These are phyloP conservation scores for Bolboschoenoplectus hybrid DNA, from an alignment of 202 grass and related monocot genomes.

Conservation along the genomic window DNA sequence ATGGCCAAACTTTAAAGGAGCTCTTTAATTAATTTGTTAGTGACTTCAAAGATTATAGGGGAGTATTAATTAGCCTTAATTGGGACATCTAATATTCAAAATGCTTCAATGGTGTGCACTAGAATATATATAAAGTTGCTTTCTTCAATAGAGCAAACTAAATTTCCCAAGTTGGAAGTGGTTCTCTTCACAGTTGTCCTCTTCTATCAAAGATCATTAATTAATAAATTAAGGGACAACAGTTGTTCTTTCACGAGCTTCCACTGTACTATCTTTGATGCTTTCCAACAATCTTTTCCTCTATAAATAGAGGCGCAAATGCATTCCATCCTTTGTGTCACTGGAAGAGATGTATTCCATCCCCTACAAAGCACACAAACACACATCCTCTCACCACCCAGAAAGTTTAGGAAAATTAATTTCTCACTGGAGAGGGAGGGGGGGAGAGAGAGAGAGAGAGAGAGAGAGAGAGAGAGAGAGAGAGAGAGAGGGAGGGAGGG, in stretches of 20 bases:
- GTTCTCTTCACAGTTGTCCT: background rate
- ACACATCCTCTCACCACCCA: background rate
- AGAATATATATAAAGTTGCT: background rate
- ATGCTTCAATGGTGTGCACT: no score
- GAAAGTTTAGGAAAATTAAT: background rate
- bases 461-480: no score
- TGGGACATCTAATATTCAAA: no score
- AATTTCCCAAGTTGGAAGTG: slow-evolving; percentile 27
- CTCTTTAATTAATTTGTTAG: no score
- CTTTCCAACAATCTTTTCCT: background rate
- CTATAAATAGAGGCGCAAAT: slow-evolving; percentile 18
- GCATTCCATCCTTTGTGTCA: background rate
- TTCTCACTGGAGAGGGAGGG: background rate
- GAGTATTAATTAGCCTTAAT: no score
- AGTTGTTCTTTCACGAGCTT: background rate
- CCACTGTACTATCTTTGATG: background rate
- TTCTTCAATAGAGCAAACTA: slow-evolving; percentile 1
- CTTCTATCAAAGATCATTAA: background rate
- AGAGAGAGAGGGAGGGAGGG: no score
- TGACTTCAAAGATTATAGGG: no score
- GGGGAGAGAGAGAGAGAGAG: background rate
- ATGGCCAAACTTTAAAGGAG: no score
- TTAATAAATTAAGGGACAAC: background rate
- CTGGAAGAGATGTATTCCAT: background rate
- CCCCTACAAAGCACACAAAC: background rate